Evolutionary conservation across 1,284 basidiomycete species (phyloP), one percentile per base, ranked within the genome.

Genomic region (Sporisorium sorghi): DNA sequence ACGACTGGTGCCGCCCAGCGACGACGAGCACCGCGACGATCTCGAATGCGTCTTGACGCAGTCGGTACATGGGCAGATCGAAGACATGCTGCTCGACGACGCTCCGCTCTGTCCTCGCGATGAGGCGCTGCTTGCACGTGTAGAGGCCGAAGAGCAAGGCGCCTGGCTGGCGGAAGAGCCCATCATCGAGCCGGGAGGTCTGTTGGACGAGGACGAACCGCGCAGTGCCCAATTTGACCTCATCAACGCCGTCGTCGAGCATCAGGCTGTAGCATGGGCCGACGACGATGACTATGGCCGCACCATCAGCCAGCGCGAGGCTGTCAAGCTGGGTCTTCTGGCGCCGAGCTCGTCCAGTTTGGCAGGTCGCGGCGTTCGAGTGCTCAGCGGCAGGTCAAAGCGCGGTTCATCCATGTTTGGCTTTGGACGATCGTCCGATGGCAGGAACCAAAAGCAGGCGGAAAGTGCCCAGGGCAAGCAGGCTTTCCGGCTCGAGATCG

Each of bases 251-350:
- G 67, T 73, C 14, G 73, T 73, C 19, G 50, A 65, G 17, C 63
- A 68, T 11, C 56, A 74, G 39, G 75, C 80, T 9, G 74, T 82
- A 6, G 53, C 63, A 11, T 82, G 80, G 80, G 80, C 80, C 14
- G 80, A 82, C 46, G 80, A 82, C 37, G 80, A 82, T 32, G 80
- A 82, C 49, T 82, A 76, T 42, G 80, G 80, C 21, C 65, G 56
- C 11, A 76, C 77, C 11, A 78, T 82, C 46, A 80, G 69, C 39
- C 70, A 80, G 35, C 55, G 64, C 26, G 78, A 82, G 43, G 80
- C 80, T 26, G 35, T 65, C 32, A 65, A 72, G 46, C 58, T 82
- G 4, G 77, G 75, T 12, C 67, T 80, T n/a, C 37, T 79, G 39
- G 60, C 67, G 12, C 57, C 52, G 5, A 44, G 32, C 32, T 11